phyloP scores from a whole-genome alignment of 2,329 filamentous ascomycete genomes.

The Harringtonia aguacate region DNA sequence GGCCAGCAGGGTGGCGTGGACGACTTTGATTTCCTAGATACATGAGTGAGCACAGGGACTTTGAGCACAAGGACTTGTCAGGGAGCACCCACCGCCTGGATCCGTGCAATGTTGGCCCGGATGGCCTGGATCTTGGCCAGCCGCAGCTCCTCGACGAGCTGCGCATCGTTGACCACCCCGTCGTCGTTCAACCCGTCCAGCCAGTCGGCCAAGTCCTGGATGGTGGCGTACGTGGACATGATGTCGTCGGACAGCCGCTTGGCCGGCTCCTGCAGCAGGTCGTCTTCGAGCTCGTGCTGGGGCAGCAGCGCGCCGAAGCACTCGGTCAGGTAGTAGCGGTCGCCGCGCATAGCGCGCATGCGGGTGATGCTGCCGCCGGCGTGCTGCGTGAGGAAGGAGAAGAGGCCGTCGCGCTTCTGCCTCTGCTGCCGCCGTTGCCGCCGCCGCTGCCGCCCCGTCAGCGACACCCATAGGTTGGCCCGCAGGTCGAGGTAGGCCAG shows the following conservation, averaged over 20 bases:
- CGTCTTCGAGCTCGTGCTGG: conserved; percentile 3
- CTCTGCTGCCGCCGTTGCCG: background rate
- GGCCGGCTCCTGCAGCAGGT: conserved; percentile 6
- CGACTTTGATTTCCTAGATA: conserved; percentile 1
- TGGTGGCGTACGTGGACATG: conserved; percentile 4
- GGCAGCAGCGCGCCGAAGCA: conserved; percentile 6
- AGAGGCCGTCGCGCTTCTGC: background rate
- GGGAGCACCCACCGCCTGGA: conserved; percentile 1
- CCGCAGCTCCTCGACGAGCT: conserved; percentile 1
- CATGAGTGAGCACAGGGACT: too few relatives aligned
- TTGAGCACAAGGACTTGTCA: background rate
- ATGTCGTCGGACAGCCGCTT: conserved; percentile 8
- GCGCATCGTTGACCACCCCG: background rate
- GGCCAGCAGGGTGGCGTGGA: conserved; percentile 2
- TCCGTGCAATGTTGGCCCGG: conserved; percentile 8
- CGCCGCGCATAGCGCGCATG: background rate
- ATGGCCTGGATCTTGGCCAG: conserved; percentile 7
- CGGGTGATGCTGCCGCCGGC: background rate
- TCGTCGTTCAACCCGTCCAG: background rate
- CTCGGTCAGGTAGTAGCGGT: conserved; percentile 2
- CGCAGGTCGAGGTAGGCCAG: conserved; percentile 6
- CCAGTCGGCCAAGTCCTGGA: conserved; percentile 4
- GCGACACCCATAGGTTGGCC: background rate
- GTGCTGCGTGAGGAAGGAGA: conserved; percentile 1
- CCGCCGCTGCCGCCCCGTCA: background rate